Evolutionary conservation across 768 basidiomycete genomes (phyloP).

Genomic region (Russula brevipes): DNA sequence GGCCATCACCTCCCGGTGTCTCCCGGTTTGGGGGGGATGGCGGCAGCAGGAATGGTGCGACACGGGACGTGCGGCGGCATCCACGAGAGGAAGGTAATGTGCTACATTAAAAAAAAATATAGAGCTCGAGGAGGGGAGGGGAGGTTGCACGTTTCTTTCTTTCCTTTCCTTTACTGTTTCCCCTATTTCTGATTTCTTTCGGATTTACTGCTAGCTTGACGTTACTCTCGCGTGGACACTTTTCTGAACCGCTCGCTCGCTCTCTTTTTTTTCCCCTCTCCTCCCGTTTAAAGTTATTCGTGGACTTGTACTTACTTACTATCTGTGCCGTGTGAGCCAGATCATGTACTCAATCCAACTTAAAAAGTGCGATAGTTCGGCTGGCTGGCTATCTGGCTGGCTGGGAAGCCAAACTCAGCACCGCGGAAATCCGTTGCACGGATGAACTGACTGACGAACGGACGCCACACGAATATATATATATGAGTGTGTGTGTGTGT

Average conservation of each 20-base stretch:
- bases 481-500: background rate
- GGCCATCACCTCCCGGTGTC: constrained; percentile 2
- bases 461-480: constrained; percentile 6
- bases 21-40: constrained; percentile 15
- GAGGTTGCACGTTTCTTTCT: background rate
- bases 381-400: background rate
- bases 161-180: background rate
- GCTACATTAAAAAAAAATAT: constrained; percentile 1
- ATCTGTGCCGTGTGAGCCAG: constrained; percentile 11
- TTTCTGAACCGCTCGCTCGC: background rate
- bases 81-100: constrained; percentile 9
- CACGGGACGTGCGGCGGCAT: constrained; percentile 12
- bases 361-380: constrained; percentile 12
- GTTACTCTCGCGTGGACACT: constrained; percentile 4
- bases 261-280: background rate
- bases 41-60: constrained; percentile 7
- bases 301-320: constrained; percentile 22
- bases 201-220: constrained; percentile 12
- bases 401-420: background rate
- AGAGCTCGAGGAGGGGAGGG: background rate
- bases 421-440: constrained; percentile 11
- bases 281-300: constrained; percentile 7
- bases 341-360: constrained; percentile 14
- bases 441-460: background rate
- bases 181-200: constrained; percentile 10